A percentile compares a stretch with the other conserved stretches of the same genome.
Evolutionary conservation across 345 rosid genomes (phyloP).

Genomic region (Camelina hispida): DNA sequence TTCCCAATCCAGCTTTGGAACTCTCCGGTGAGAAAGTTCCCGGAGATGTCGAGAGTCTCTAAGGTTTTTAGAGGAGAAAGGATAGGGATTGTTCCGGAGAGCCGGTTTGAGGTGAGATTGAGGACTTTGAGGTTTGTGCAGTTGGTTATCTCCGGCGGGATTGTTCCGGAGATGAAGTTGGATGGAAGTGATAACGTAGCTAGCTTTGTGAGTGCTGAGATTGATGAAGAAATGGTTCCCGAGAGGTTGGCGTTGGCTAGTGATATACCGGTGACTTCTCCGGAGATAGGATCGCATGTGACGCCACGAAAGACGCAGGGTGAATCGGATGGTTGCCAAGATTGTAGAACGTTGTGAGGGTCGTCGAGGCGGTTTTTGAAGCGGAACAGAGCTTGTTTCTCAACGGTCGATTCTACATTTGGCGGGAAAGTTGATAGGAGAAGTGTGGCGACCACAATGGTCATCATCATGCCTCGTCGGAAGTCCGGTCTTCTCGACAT

Average conservation of each 20-base stretch:
- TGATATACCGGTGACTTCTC: slow-evolving; percentile 58
- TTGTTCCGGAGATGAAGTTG: slow-evolving; percentile 57
- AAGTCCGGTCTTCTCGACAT: slow-evolving; percentile 35
- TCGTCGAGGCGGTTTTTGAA: slow-evolving; percentile 68
- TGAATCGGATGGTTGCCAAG: slow-evolving; percentile 68
- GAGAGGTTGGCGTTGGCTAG: slow-evolving; percentile 59
- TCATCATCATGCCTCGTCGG: slow-evolving; percentile 11
- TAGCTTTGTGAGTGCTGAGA: slow-evolving; percentile 58
- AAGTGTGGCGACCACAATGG: slow-evolving; percentile 5
- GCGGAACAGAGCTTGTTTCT: slow-evolving; percentile 66
- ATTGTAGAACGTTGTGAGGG: slow-evolving; percentile 56
- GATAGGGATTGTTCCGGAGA: slow-evolving; percentile 68
- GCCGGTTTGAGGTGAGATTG: slow-evolving; percentile 59
- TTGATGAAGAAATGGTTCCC: slow-evolving; percentile 67
- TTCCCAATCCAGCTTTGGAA: slow-evolving; percentile 76
- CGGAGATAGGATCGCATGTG: slow-evolving; percentile 54
- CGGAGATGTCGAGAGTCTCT: slow-evolving; percentile 59
- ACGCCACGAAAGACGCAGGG: slow-evolving; percentile 73
- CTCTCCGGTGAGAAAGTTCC: slow-evolving; percentile 59
- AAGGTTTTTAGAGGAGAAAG: slow-evolving; percentile 58
- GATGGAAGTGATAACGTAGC: slow-evolving; percentile 52
- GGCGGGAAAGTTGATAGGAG: slow-evolving; percentile 49
- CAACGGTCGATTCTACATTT: slow-evolving; percentile 45
- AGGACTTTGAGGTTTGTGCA: slow-evolving; percentile 60
- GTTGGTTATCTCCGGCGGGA: slow-evolving; percentile 57